phyloP scores from a whole-genome alignment of 116 monocot species.

The Trichopus zeylanicus region DNA sequence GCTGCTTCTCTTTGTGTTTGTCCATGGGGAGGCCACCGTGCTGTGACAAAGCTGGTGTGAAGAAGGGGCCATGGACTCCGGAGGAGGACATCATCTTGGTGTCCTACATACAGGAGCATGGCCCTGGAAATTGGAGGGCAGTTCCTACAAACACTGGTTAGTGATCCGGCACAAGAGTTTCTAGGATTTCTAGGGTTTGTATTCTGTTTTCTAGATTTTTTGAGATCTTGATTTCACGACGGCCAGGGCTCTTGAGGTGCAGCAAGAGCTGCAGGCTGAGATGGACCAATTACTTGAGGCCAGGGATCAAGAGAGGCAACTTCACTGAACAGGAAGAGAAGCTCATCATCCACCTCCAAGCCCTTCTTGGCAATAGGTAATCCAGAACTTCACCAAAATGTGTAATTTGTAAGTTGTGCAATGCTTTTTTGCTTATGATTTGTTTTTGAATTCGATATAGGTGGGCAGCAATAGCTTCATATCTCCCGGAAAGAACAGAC shows the following conservation, averaged over 20 bases:
- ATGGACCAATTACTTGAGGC: conserved; percentile 87
- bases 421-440: neutral
- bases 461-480: conserved; percentile 85
- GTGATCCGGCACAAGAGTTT: neutral
- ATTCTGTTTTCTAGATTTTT: neutral
- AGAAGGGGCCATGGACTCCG: conserved; percentile 70
- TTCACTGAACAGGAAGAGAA: conserved; percentile 85
- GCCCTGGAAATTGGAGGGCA: conserved; percentile 63
- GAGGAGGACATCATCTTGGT: conserved; percentile 63
- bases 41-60: conserved; percentile 53
- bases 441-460: conserved; percentile 8
- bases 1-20: too few relatives aligned
- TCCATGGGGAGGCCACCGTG: conserved; percentile 64
- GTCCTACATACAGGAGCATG: conserved; percentile 57
- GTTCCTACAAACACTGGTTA: conserved; percentile 53
- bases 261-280: conserved; percentile 87
- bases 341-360: conserved; percentile 84
- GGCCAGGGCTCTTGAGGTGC: conserved; percentile 67
- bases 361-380: conserved; percentile 78
- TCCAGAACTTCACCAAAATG: too few relatives aligned
- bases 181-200: neutral
- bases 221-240: too few relatives aligned
- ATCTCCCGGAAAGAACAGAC: conserved; percentile 78
- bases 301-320: conserved; percentile 74
- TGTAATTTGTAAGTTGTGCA: neutral